Evolutionary conservation across 139 green algal genomes (phyloP).

Genomic region (Chlorella sorokiniana): DNA sequence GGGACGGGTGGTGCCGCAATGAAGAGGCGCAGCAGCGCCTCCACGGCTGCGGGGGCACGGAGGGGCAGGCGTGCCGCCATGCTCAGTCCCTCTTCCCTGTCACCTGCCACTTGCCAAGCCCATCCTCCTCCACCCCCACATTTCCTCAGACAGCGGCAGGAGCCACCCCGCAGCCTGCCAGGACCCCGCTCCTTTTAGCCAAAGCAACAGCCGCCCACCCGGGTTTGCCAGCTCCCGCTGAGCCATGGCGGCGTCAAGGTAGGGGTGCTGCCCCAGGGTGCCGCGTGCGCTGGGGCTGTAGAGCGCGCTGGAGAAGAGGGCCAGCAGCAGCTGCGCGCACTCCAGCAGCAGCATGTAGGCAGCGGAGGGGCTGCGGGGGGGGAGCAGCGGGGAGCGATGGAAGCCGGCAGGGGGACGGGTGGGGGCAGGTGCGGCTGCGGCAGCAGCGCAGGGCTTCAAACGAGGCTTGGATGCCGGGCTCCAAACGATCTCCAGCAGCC

Average conservation of each 20-base stretch:
- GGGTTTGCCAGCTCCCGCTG: conserved; percentile 23
- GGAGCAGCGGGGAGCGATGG: background rate
- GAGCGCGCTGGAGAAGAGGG: conserved; percentile 67
- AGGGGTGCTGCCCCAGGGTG: conserved; percentile 46
- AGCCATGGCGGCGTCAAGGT: conserved; percentile 55
- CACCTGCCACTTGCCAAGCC: too few species aligned
- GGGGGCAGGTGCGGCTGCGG: too few species aligned
- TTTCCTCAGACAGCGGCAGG: background rate
- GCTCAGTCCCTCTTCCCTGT: too few species aligned
- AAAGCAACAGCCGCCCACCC: background rate
- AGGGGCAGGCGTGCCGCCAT: background rate
- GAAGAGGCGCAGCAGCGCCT: conserved; percentile 40
- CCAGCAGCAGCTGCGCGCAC: conserved; percentile 23
- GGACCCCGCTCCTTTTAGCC: too few species aligned
- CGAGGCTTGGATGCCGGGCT: too few species aligned
- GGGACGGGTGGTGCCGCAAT: conserved; percentile 25
- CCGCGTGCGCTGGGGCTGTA: conserved; percentile 46
- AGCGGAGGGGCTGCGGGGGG: background rate
- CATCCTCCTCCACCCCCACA: too few species aligned
- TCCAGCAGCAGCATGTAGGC: conserved; percentile 3
- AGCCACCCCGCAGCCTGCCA: too few species aligned
- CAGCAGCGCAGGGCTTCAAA: too few species aligned
- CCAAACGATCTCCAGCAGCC: too few species aligned
- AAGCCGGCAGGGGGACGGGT: too few species aligned
- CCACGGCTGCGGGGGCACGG: conserved; percentile 23